Evolutionary conservation across 108 stramenopile species (phyloP).

Genomic region (Skeletonema menzelii): DNA sequence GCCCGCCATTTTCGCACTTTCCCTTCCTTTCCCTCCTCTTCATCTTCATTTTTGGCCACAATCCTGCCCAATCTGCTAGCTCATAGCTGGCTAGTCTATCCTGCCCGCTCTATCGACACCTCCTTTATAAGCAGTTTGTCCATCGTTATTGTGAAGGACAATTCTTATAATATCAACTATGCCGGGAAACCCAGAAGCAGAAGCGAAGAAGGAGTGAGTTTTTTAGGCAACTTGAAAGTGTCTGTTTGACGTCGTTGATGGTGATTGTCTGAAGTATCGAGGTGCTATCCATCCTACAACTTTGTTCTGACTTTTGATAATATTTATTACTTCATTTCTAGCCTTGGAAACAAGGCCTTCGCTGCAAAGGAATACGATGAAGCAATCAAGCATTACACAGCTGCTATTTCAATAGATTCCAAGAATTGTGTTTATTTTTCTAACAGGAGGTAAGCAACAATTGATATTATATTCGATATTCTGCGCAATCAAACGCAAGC

Average conservation of each 20-base stretch:
- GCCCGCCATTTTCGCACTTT: too few relatives aligned
- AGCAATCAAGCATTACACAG: constrained; percentile 86
- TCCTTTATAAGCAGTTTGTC: not conserved
- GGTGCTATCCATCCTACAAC: not conserved
- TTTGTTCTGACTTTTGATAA: not conserved
- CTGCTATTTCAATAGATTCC: constrained; percentile 85
- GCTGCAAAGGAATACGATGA: constrained; percentile 76
- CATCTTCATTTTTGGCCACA: too few relatives aligned
- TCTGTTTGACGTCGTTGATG: not conserved
- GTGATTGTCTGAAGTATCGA: not conserved
- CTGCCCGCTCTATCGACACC: too few relatives aligned
- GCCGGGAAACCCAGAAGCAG: constrained; percentile 41
- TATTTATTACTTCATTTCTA: constrained; percentile 7
- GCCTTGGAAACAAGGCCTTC: constrained; percentile 91
- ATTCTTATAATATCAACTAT: not conserved
- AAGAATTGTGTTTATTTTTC: constrained; percentile 91
- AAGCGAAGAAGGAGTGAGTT: constrained; percentile 53
- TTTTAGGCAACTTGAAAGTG: not conserved
- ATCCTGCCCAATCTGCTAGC: too few relatives aligned
- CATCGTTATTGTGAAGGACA: not conserved
- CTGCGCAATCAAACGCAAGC: too few relatives aligned
- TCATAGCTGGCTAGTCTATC: too few relatives aligned
- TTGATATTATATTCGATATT: too few relatives aligned
- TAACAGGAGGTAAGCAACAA: constrained; percentile 77
- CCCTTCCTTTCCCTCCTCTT: too few relatives aligned